Evolutionary conservation across 768 basidiomycete genomes (phyloP).

Genomic region (Termitomyces sp.): DNA sequence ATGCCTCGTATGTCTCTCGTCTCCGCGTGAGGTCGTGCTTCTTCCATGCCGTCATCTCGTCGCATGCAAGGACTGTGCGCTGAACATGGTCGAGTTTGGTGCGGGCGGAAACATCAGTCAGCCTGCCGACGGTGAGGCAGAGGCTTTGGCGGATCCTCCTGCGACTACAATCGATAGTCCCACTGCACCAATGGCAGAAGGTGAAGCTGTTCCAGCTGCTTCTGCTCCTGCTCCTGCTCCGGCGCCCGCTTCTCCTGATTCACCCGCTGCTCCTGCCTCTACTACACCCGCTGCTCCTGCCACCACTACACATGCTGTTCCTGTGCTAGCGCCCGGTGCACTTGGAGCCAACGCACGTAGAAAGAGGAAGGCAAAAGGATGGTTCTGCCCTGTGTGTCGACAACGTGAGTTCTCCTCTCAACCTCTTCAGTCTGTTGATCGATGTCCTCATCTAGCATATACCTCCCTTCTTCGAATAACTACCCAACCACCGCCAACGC

Average conservation of each 20-base stretch:
- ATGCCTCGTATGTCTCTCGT: slow-evolving; percentile 86
- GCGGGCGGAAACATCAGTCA: slow-evolving; percentile 86
- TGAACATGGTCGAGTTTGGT: slow-evolving; percentile 97
- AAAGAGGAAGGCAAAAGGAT: slow-evolving; percentile 93
- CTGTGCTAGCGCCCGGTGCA: slow-evolving; percentile 18
- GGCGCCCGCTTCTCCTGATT: too few species aligned
- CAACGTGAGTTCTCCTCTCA: slow-evolving; percentile 62
- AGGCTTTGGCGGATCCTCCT: slow-evolving; percentile 20
- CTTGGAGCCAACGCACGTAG: slow-evolving; percentile 46
- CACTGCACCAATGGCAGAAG: slow-evolving; percentile 19
- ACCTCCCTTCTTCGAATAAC: slow-evolving; percentile 84
- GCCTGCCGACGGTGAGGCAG: slow-evolving; percentile 31
- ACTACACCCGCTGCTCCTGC: slow-evolving; percentile 11
- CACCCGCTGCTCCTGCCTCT: slow-evolving; percentile 16
- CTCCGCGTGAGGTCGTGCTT: slow-evolving; percentile 86
- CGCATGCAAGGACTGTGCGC: slow-evolving; percentile 90
- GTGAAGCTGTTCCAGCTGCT: slow-evolving; percentile 12
- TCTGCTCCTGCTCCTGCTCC: slow-evolving; percentile 6
- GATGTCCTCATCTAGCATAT: slow-evolving; percentile 50
- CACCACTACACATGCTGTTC: slow-evolving; percentile 10
- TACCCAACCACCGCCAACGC: slow-evolving; percentile 44
- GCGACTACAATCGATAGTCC: slow-evolving; percentile 15
- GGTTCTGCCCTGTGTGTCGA: slow-evolving; percentile 95
- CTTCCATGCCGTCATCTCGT: slow-evolving; percentile 92
- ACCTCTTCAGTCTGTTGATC: background rate